phyloP scores from a whole-genome alignment of 2,329 filamentous ascomycete genomes.

The Bipolaris bicolor region DNA sequence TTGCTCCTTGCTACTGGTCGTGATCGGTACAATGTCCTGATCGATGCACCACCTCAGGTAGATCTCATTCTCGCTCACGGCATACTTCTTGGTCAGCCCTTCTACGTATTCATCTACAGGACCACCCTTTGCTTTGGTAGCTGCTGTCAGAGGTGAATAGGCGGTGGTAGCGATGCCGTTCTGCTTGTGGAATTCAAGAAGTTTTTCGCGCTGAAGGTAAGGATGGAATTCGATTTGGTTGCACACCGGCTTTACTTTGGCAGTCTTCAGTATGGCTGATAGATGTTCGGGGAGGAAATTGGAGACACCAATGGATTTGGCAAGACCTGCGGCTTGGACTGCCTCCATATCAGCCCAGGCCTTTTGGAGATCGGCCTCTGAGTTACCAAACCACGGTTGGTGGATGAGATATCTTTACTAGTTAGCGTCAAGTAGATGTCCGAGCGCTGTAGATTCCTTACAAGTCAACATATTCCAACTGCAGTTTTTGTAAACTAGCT shows the following conservation, averaged over 20 bases:
- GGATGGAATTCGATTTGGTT: constrained; percentile 76
- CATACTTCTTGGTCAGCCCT: constrained; percentile 65
- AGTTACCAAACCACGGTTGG: constrained; percentile 63
- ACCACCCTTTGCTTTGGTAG: constrained; percentile 61
- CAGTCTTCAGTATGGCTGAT: constrained; percentile 59
- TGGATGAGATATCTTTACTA: constrained; percentile 64
- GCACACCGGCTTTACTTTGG: constrained; percentile 63
- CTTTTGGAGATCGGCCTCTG: constrained; percentile 60
- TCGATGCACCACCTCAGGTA: constrained; percentile 66
- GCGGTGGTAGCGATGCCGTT: constrained; percentile 57
- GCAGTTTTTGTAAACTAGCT: constrained; percentile 64
- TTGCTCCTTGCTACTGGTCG: constrained; percentile 66
- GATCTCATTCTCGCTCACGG: constrained; percentile 63
- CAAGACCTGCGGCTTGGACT: constrained; percentile 62
- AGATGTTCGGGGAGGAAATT: constrained; percentile 63
- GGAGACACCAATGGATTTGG: constrained; percentile 67
- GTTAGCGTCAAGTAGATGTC: neutral
- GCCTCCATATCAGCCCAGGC: constrained; percentile 67
- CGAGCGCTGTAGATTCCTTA: constrained; percentile 41
- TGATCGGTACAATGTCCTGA: constrained; percentile 64
- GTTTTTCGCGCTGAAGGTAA: constrained; percentile 66
- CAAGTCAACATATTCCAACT: constrained; percentile 67
- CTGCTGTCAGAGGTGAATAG: constrained; percentile 57
- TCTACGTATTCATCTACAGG: constrained; percentile 61
- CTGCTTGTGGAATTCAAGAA: constrained; percentile 61